phyloP scores from a whole-genome alignment of 805 yeast genomes.

The Candida sithepensis region DNA sequence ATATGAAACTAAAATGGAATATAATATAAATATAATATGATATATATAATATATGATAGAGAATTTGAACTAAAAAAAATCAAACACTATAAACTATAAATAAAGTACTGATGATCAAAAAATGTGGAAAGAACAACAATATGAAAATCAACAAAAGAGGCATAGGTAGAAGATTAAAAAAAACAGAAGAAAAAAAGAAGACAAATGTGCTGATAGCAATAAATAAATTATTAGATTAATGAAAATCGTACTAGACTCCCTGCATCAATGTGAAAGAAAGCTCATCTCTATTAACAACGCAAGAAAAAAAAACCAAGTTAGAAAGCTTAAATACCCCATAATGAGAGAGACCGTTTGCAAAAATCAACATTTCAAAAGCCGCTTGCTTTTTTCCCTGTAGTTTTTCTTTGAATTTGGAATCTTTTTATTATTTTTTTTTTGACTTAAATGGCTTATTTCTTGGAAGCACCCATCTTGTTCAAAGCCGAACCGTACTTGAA shows the following conservation, averaged over 20 bases:
- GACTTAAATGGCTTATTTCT: conserved; percentile 21
- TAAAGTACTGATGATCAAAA: not conserved
- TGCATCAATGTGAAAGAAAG: not conserved
- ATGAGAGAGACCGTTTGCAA: not conserved
- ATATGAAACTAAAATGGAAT: not conserved
- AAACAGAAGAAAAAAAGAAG: not conserved
- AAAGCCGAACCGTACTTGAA: conserved; percentile 98
- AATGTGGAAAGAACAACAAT: not conserved
- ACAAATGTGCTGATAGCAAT: not conserved
- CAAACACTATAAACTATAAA: conserved; percentile 1
- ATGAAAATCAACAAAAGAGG: not conserved
- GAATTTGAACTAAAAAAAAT: not conserved
- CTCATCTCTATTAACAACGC: conserved; percentile 1
- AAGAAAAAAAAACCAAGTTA: conserved; percentile 2
- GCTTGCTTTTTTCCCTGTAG: not conserved
- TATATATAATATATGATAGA: not conserved
- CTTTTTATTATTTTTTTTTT: no score
- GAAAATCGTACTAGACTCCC: not conserved
- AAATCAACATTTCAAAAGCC: not conserved
- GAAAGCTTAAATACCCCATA: not conserved
- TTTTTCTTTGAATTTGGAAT: not conserved
- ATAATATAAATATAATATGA: conserved; percentile 1
- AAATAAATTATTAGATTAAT: not conserved
- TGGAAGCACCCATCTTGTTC: conserved; percentile 65
- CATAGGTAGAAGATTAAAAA: not conserved